Conservation (phyloP, 495 filamentous ascomycete genomes). For the Ramalina intermedia region DNA sequence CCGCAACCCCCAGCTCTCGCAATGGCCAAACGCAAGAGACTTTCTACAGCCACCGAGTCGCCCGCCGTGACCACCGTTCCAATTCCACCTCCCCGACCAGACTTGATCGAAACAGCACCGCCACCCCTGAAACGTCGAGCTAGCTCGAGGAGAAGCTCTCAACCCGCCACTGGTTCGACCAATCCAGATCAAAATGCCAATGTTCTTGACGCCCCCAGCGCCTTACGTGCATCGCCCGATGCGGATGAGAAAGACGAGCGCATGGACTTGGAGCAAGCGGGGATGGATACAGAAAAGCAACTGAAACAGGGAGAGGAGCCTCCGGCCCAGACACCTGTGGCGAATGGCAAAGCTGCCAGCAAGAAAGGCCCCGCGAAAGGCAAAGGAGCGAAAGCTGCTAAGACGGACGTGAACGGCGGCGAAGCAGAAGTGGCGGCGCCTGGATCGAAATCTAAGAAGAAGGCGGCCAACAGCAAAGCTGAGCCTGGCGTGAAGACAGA, state of each 20-base stretch:
- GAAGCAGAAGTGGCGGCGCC: not conserved
- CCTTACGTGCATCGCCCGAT: slow-evolving; percentile 30
- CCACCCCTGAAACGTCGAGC: slow-evolving; percentile 15
- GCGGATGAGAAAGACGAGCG: slow-evolving; percentile 23
- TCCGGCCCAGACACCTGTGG: not conserved
- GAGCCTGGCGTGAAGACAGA: slow-evolving; percentile 18
- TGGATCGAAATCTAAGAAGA: not conserved
- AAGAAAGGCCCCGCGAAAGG: not conserved
- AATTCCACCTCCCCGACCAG: slow-evolving; percentile 8
- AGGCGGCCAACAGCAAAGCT: not conserved
- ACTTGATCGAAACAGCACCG: slow-evolving; percentile 8
- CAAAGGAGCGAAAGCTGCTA: slow-evolving; percentile 4
- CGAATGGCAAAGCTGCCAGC: slow-evolving; percentile 1
- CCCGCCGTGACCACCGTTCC: slow-evolving; percentile 1
- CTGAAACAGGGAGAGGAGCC: slow-evolving; percentile 20
- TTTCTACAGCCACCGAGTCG: slow-evolving; percentile 2
- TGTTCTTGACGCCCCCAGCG: slow-evolving; percentile 27
- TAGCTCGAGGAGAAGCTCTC: slow-evolving; percentile 12
- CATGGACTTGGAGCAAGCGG: slow-evolving; percentile 15
- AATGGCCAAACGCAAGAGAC: slow-evolving; percentile 16
- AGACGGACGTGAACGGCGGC: not conserved
- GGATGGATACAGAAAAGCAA: slow-evolving; percentile 14
- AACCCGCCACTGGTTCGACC: slow-evolving; percentile 12
- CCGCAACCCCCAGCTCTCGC: not conserved
- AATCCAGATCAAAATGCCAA: slow-evolving; percentile 29